These are phyloP conservation scores for Pleurotus cornucopiae DNA, from an alignment of 768 basidiomycete genomes.

Conservation along the genomic window DNA sequence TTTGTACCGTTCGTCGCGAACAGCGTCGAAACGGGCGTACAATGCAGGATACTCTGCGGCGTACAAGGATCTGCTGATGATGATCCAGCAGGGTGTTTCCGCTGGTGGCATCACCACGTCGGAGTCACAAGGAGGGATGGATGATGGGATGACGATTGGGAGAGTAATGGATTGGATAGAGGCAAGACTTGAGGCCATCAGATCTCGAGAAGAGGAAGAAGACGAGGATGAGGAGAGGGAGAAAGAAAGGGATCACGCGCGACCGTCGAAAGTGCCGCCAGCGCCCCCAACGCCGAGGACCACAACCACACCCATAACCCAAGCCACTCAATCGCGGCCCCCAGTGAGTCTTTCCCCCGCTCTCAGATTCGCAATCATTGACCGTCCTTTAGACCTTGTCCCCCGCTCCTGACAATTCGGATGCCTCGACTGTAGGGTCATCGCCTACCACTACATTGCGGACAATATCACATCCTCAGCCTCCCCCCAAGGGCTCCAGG, in stretches of 20 bases:
- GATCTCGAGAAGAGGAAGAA: slow-evolving; percentile 72
- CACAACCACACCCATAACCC: slow-evolving; percentile 2
- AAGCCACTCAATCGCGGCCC: slow-evolving; percentile 17
- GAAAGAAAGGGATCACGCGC: slow-evolving; percentile 42
- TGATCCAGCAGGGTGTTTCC: slow-evolving; percentile 83
- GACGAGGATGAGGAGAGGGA: slow-evolving; percentile 77
- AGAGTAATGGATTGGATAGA: slow-evolving; percentile 85
- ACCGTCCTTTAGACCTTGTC: slow-evolving; percentile 15
- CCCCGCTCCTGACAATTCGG: slow-evolving; percentile 17
- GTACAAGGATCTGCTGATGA: slow-evolving; percentile 74
- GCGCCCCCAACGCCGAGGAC: slow-evolving; percentile 7
- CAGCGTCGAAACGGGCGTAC: slow-evolving; percentile 76
- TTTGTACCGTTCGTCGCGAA: slow-evolving; percentile 74
- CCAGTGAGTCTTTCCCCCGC: slow-evolving; percentile 22
- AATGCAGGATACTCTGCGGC: slow-evolving; percentile 78
- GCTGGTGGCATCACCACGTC: slow-evolving; percentile 41
- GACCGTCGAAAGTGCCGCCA: slow-evolving; percentile 15
- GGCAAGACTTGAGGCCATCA: slow-evolving; percentile 73
- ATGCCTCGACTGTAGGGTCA: slow-evolving; percentile 22
- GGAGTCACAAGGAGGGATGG: slow-evolving; percentile 38
- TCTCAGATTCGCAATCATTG: too few relatives aligned
- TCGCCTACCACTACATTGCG: slow-evolving; percentile 24
- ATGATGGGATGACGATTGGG: slow-evolving; percentile 69
- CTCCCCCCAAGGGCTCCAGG: slow-evolving; percentile 1
- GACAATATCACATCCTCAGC: slow-evolving; percentile 20